Evolutionary conservation across 768 basidiomycete genomes (phyloP).

Genomic region (Pleurotus eryngii): DNA sequence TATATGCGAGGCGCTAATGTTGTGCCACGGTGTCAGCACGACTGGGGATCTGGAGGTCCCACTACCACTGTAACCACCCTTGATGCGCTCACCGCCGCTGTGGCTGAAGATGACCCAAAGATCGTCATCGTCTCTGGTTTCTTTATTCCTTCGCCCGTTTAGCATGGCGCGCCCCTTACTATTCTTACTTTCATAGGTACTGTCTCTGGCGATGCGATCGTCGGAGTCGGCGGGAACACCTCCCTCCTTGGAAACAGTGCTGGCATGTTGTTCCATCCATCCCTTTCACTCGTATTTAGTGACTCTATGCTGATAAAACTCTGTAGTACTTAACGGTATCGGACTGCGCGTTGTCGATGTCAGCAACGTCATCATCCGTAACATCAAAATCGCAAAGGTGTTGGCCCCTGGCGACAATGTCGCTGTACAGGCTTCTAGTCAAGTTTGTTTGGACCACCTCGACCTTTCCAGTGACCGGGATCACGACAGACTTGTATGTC

Average conservation of each 20-base stretch:
- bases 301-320: no score
- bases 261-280: neutral
- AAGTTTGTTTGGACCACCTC: slow-evolving; percentile 44
- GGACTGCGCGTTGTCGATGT: slow-evolving; percentile 41
- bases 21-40: slow-evolving; percentile 23
- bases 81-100: slow-evolving; percentile 37
- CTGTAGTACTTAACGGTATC: slow-evolving; percentile 39
- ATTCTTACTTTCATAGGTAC: no score
- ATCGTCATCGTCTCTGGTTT: slow-evolving; percentile 42
- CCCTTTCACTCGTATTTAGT: no score
- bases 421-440: slow-evolving; percentile 34
- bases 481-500: slow-evolving; percentile 38
- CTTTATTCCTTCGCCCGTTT: neutral
- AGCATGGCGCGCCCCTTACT: no score
- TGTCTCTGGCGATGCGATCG: slow-evolving; percentile 38
- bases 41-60: slow-evolving; percentile 42
- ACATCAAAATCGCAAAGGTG: slow-evolving; percentile 47
- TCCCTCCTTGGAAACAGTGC: slow-evolving; percentile 34
- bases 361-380: slow-evolving; percentile 45
- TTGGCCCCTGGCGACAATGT: slow-evolving; percentile 45
- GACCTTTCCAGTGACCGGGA: slow-evolving; percentile 43
- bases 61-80: slow-evolving; percentile 41
- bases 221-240: slow-evolving; percentile 41
- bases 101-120: slow-evolving; percentile 36
- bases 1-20: no score